Percentiles rank a stretch among this genome's conserved stretches.
Conservation (phyloP, 768 basidiomycete genomes). For the Phylloporus sp. region DNA sequence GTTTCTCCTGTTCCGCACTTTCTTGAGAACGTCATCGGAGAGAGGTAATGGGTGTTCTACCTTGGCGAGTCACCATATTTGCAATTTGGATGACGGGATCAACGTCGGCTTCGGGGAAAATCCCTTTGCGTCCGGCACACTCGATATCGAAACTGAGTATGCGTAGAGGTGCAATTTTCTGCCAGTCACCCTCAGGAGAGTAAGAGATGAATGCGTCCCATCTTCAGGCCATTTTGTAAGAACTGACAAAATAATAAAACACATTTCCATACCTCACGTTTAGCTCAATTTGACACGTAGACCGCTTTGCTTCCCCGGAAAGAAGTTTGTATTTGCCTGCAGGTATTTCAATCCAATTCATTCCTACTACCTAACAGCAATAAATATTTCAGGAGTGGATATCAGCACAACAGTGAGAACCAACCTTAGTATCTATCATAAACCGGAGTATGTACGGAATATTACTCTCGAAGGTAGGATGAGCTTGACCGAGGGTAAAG, state of each 20-base stretch:
- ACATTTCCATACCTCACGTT: constrained; percentile 54
- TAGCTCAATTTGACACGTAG: constrained; percentile 88
- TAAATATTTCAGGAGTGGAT: neutral
- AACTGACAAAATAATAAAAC: neutral
- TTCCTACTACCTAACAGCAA: constrained; percentile 74
- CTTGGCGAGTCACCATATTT: constrained; percentile 98
- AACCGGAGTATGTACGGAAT: constrained; percentile 88
- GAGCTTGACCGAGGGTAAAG: constrained; percentile 43
- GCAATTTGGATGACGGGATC: constrained; percentile 99
- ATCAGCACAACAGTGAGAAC: neutral
- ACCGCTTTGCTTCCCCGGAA: constrained; percentile 55
- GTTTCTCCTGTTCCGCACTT: constrained; percentile 63
- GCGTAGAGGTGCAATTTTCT: constrained; percentile 86
- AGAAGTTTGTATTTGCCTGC: constrained; percentile 74
- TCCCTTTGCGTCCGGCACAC: constrained; percentile 95
- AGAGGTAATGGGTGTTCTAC: constrained; percentile 36
- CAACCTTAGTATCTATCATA: constrained; percentile 95
- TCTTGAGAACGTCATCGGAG: constrained; percentile 1
- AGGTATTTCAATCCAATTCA: constrained; percentile 98
- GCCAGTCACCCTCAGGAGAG: constrained; percentile 88
- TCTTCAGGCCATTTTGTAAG: constrained; percentile 39
- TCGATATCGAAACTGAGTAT: constrained; percentile 99
- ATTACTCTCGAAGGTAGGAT: constrained; percentile 89
- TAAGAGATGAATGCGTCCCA: constrained; percentile 87
- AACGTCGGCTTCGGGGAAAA: constrained; percentile 86